Base-by-base conservation (phyloP, 192 early-diverging fungal genomes). In the Chytriomyces sp. region DNA sequence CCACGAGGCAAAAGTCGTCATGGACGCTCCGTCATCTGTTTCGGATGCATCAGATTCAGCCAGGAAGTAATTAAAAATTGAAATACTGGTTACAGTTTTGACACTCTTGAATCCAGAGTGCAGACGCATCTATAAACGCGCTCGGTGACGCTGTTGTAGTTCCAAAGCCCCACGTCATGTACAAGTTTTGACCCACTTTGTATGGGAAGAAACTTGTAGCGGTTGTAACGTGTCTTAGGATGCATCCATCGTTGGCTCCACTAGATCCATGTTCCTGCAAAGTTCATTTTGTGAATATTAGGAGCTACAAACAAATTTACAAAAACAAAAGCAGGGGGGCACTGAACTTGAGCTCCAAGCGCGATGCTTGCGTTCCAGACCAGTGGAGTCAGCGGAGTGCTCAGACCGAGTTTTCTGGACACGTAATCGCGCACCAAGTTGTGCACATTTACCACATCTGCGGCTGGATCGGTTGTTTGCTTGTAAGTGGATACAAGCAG, bases 121-220 rank as follows among this genome's bases (percentile, higher is more conserved):
- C 59, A 11, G 23, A 9, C 10, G 69, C 69, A 43, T 16, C 48
- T 0, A 50, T 16, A 43, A 71, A 43, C 13, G 53, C 8, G 10
- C 26, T 71, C 50, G 53, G 50, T 23, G 53, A 53, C 3, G 53
- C 20, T 35, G 18, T 13, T 18, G 11, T 47, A n/a, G 57, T 64
- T 16, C 35, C 28, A 7, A 9, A 26, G 50, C 69, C 18, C 43
- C 67, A 46, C 5, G 9, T n/a, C 35, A 11, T n/a, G 28, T 59
- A 71, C 50, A 71, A 35, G 69, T 71, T 71, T 59, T 71, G 69
- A 13, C 69, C 69, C 1, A 71, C 69, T 16, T 13, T n/a, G 16
- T 71, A 28, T 9, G 47, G 23, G 43, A 71, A 71, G 50, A 2
- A 50, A 3, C 2, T 8, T 9, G 69, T 71, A 28, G 69, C 4